Evolutionary conservation across 1,139 yeast species (phyloP), one percentile per base, ranked within the genome.

Genomic region (Suhomyces anneliseae): DNA sequence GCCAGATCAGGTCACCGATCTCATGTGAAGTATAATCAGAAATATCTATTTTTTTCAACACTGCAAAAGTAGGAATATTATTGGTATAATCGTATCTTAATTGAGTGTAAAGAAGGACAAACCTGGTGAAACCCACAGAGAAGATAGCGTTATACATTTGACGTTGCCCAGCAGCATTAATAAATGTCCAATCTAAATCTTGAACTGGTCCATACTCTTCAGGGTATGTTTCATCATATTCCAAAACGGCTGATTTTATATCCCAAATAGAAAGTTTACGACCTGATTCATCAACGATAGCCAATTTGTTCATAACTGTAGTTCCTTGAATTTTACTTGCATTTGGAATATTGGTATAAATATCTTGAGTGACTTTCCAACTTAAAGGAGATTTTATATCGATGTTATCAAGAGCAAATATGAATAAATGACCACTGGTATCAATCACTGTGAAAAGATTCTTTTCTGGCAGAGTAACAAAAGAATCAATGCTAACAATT

Each of bases 1-100:
- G 70, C 97, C 97, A 92, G 8, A 87, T 75, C 35, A 95, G 86
- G 62, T 92, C 97, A 6, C 96, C 97, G 52, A 92, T 90, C 19
- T 73, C 76, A 63, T 90, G 97, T 0, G 87, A 73, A 0, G 97
- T 90, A 59, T 78, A 87, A 39, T 76, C 75, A 2, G 83, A 75
- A 3, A 92, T 81, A 58, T 87, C 92, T 39, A 90, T 79, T 47
- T 79, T 79, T 57, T 89, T 85, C 51, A 92, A 80, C 0, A 88
- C 83, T 0, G 87, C 81, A 76, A 87, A 92, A 0, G 93, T 77
- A 1, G 96, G 93, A 0, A 83, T 76, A 29, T 76, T 74, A 58
- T 89, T 88, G 6, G 97, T 90, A 61, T 92, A 92, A 59, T 92
- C 97, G 62, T 87, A 90, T 47, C 97, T 78, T 51, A 89, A 70